Conservation (phyloP, 345 rosid species). For the Laguncularia racemosa region DNA sequence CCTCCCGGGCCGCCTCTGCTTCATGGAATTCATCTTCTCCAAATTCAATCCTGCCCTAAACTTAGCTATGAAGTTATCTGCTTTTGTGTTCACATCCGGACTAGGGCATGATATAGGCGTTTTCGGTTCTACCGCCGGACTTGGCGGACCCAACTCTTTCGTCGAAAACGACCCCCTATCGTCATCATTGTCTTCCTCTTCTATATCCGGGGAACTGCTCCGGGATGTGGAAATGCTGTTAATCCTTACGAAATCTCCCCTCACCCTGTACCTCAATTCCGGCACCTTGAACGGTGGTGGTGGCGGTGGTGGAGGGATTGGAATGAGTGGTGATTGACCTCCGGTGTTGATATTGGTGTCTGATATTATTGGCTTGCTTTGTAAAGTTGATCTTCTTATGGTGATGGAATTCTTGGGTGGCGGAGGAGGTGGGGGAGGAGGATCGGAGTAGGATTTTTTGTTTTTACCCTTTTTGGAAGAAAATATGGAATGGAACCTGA, state of each 20-base stretch:
- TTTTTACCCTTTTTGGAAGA: constrained; percentile 52
- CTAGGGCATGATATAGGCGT: constrained; percentile 50
- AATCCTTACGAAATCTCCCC: constrained; percentile 67
- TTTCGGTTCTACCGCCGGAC: constrained; percentile 1
- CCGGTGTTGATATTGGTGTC: constrained; percentile 31
- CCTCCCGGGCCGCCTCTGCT: constrained; percentile 20
- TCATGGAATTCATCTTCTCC: constrained; percentile 66
- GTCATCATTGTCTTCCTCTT: constrained; percentile 28
- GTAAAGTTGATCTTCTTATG: constrained; percentile 17
- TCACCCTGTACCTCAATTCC: constrained; percentile 48
- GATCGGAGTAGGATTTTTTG: constrained; percentile 26
- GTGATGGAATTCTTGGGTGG: constrained; percentile 25
- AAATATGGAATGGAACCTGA: constrained; percentile 44
- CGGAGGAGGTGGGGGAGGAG: constrained; percentile 47
- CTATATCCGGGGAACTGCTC: constrained; percentile 46
- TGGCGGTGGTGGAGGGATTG: constrained; percentile 76
- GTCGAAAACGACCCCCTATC: constrained; percentile 18
- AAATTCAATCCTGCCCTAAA: constrained; percentile 67
- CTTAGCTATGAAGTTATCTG: constrained; percentile 72
- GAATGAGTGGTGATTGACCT: constrained; percentile 40
- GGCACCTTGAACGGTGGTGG: constrained; percentile 72
- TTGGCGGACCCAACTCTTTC: constrained; percentile 1
- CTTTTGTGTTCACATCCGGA: constrained; percentile 83
- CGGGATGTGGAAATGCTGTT: constrained; percentile 46
- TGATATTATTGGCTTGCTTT: constrained; percentile 19